These are phyloP conservation scores for Leccinum pachyderme DNA, from an alignment of 1,284 basidiomycete genomes.

Conservation along the genomic window DNA sequence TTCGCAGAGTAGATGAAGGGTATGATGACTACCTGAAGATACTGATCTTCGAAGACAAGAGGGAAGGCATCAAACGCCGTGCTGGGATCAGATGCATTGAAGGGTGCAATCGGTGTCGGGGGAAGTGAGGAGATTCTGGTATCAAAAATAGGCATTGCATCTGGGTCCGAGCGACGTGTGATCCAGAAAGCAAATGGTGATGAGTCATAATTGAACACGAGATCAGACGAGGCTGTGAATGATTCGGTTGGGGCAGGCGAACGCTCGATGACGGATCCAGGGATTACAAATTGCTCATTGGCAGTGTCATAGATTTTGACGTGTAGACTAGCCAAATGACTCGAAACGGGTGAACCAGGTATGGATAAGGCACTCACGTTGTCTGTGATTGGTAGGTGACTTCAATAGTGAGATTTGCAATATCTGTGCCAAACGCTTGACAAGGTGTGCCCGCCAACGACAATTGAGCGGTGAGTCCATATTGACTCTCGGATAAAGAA, in stretches of 20 bases:
- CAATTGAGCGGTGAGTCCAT: slow-evolving; percentile 57
- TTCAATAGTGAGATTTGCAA: slow-evolving; percentile 59
- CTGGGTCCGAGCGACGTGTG: slow-evolving; percentile 58
- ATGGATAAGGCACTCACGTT: slow-evolving; percentile 34
- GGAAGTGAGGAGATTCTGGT: slow-evolving; percentile 62
- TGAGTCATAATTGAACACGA: slow-evolving; percentile 66
- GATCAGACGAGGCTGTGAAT: slow-evolving; percentile 45
- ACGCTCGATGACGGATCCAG: slow-evolving; percentile 52
- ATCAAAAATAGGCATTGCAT: slow-evolving; percentile 67
- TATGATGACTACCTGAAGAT: slow-evolving; percentile 44
- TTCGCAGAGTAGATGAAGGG: neutral
- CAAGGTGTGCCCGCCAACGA: slow-evolving; percentile 60
- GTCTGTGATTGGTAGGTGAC: slow-evolving; percentile 61
- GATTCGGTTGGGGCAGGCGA: slow-evolving; percentile 39
- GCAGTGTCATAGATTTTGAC: slow-evolving; percentile 75
- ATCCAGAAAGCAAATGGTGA: slow-evolving; percentile 80
- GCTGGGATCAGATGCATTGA: slow-evolving; percentile 44
- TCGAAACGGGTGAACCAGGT: neutral
- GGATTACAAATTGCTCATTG: slow-evolving; percentile 67
- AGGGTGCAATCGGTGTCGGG: slow-evolving; percentile 49
- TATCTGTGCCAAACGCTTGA: slow-evolving; percentile 71
- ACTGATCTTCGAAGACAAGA: slow-evolving; percentile 77
- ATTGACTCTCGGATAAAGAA: slow-evolving; percentile 43
- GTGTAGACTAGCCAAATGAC: slow-evolving; percentile 50
- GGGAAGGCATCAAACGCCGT: slow-evolving; percentile 58